A percentile compares a stretch with the other conserved stretches of the same genome.
phyloP scores from a whole-genome alignment of 2,329 filamentous ascomycete species.

The Lecanicillium sp. region DNA sequence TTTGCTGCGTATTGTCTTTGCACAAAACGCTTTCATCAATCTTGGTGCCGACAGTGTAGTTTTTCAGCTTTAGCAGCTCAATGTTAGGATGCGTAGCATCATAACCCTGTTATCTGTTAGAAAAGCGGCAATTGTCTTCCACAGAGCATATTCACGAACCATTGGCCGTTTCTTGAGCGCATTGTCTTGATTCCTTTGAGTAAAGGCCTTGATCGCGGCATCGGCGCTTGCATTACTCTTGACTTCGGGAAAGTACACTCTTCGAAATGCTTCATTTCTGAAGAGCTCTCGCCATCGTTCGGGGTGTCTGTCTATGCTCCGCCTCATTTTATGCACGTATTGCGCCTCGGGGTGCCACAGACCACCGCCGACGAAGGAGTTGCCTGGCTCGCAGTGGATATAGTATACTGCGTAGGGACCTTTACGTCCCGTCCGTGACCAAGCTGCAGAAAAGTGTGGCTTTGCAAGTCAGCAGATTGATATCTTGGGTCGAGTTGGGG shows the following conservation, averaged over 20 bases:
- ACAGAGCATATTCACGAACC: conserved; percentile 41
- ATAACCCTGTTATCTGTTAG: conserved; percentile 51
- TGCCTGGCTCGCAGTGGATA: conserved; percentile 66
- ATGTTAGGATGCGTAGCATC: conserved; percentile 69
- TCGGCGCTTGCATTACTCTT: conserved; percentile 27
- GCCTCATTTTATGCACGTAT: conserved; percentile 58
- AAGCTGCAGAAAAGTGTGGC: conserved; percentile 78
- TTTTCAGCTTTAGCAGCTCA: conserved; percentile 69
- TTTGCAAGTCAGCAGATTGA: conserved; percentile 21
- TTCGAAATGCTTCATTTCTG: conserved; percentile 49
- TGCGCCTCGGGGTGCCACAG: conserved; percentile 69
- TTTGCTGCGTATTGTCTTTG: conserved; percentile 52
- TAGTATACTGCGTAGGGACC: conserved; percentile 86
- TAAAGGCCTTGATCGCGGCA: conserved; percentile 61
- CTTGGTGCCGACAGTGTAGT: conserved; percentile 64
- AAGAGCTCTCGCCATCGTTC: conserved; percentile 61
- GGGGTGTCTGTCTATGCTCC: conserved; percentile 67
- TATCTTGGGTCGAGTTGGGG: neutral
- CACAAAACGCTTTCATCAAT: conserved; percentile 59
- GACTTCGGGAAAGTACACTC: conserved; percentile 50
- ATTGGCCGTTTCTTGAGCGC: conserved; percentile 82
- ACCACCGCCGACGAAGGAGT: conserved; percentile 70
- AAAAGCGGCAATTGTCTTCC: neutral
- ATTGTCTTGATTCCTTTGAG: conserved; percentile 58
- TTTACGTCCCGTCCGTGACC: conserved; percentile 81